A percentile compares a stretch with the other conserved stretches of the same genome.
phyloP scores from a whole-genome alignment of 768 basidiomycete species.

The Baorangia bicolor region DNA sequence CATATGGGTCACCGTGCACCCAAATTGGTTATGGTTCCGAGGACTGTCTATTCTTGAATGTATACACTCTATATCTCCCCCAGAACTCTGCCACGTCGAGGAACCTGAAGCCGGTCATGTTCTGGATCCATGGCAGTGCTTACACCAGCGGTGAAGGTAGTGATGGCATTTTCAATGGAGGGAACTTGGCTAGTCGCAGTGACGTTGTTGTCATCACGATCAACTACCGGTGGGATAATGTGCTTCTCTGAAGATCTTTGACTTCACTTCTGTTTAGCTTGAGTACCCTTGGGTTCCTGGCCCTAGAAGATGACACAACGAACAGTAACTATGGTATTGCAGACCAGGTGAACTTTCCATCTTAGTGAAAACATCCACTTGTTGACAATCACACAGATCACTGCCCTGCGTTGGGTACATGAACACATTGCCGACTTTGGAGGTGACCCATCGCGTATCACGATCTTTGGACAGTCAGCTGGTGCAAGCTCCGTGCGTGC shows the following conservation, averaged over 20 bases:
- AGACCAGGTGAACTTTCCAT: not conserved
- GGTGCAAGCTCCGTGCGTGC: slow-evolving; percentile 47
- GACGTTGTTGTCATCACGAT: slow-evolving; percentile 42
- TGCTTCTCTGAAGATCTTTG: not conserved
- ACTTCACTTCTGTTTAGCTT: not conserved
- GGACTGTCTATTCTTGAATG: slow-evolving; percentile 48
- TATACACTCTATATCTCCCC: slow-evolving; percentile 44
- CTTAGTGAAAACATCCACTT: not conserved
- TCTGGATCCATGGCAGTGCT: slow-evolving; percentile 53
- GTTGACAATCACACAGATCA: slow-evolving; percentile 5
- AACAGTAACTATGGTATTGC: slow-evolving; percentile 16
- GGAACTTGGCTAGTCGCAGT: slow-evolving; percentile 43
- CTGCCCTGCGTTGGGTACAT: slow-evolving; percentile 45
- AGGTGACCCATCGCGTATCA: slow-evolving; percentile 52
- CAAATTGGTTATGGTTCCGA: slow-evolving; percentile 36
- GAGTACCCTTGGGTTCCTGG: slow-evolving; percentile 11
- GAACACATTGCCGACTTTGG: slow-evolving; percentile 56
- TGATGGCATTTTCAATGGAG: slow-evolving; percentile 43
- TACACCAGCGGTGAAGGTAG: slow-evolving; percentile 41
- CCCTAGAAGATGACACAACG: slow-evolving; percentile 3
- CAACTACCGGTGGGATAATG: slow-evolving; percentile 31
- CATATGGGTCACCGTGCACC: slow-evolving; percentile 35
- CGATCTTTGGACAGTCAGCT: slow-evolving; percentile 55
- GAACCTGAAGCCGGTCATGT: slow-evolving; percentile 42
- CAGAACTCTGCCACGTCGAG: slow-evolving; percentile 5